Base-by-base conservation (phyloP, 768 basidiomycete species). In the Suillus spraguei region DNA sequence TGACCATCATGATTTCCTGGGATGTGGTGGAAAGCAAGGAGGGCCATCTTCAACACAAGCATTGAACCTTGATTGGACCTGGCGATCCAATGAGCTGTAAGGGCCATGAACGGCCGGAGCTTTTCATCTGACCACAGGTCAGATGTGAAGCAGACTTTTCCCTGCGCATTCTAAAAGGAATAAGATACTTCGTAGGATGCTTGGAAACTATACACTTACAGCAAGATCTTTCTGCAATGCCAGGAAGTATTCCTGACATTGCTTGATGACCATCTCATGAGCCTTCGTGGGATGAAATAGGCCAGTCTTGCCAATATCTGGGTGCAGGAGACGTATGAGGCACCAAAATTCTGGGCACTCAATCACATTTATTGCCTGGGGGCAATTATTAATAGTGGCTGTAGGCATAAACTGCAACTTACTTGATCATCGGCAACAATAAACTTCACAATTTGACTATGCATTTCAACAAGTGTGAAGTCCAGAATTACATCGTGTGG, bases 51-150 rank as follows among this genome's bases (percentile, higher is more conserved):
- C 10, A 64, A 32, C 36, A n/a, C 4, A 22, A 33, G 10, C 22
- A 24, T 24, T 13, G 14, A 22, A 52, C 59, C 32, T 2, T 9
- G 0, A 55, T 28, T 33, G 6, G 54, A 42, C 20, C 20, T 42
- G 11, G 61, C 50, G 5, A 66, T 66, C 42, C 60, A 81, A 68
- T 80, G 77, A 1, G 68, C 71, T 0, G 76, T 78, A 0, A 80
- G 54, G 0, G 73, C 79, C 64, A 80, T 68, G 58, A 67, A 77
- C 10, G 72, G 24, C 4, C 32, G 16, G 20, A 74, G 72, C 47
- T 69, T 66, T 1, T 60, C 53, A 41, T 74, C 66, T 20, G 63
- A 70, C 79, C 79, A 81, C 4, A 79, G 64, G 55, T 80, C 78
- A 17, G 65, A 66, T 7, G 78, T 80, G n/a, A 73, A 72, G 1